A percentile compares a stretch with the other conserved stretches of the same genome.
Evolutionary conservation across 2,329 filamentous ascomycete species (phyloP).

Genomic region (Ophiocordyceps polyrhachis-furcata): DNA sequence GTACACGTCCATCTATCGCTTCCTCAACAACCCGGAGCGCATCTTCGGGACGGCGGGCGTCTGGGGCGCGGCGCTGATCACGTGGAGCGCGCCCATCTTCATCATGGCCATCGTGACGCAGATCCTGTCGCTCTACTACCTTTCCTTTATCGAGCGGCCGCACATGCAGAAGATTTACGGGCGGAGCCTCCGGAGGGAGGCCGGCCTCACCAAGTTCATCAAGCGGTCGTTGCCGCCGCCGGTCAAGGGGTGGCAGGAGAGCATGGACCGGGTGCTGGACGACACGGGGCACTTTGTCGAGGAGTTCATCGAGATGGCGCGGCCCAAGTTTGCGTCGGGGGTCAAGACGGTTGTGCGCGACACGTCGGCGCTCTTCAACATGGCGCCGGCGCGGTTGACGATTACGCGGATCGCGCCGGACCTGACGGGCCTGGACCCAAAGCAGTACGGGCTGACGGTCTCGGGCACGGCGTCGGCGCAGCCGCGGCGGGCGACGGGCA

Average conservation of each 20-base stretch:
- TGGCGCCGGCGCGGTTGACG: constrained; percentile 70
- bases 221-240: constrained; percentile 70
- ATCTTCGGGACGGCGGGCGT: constrained; percentile 86
- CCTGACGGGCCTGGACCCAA: constrained; percentile 58
- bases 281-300: constrained; percentile 80
- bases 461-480: constrained; percentile 41
- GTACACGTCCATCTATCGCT: constrained; percentile 94
- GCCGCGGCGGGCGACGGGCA: constrained; percentile 45
- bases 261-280: constrained; percentile 71
- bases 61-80: constrained; percentile 88
- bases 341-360: constrained; percentile 78
- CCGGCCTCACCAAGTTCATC: constrained; percentile 81
- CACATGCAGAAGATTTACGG: constrained; percentile 99
- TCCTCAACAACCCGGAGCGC: constrained; percentile 92
- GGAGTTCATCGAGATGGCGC: constrained; percentile 69
- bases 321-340: constrained; percentile 70
- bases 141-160: constrained; percentile 83
- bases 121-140: constrained; percentile 67
- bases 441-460: constrained; percentile 61
- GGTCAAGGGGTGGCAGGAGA: constrained; percentile 67
- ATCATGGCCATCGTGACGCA: constrained; percentile 74
- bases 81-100: constrained; percentile 73
- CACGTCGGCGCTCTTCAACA: constrained; percentile 72
- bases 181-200: constrained; percentile 61
- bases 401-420: constrained; percentile 66